These are phyloP conservation scores for Camelina sativa DNA, from an alignment of 345 rosid genomes.

Conservation along the genomic window DNA sequence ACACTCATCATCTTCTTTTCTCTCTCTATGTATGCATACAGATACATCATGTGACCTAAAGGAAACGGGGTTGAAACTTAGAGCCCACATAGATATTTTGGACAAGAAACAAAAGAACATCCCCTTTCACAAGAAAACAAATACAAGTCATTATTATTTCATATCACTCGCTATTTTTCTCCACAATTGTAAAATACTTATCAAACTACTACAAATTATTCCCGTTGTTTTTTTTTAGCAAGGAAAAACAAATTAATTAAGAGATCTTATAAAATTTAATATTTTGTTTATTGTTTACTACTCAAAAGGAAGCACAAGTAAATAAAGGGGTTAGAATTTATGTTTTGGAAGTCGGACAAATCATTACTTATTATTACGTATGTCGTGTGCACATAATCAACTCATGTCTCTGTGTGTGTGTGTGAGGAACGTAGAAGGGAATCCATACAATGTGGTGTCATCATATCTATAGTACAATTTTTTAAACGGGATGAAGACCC, in stretches of 20 bases:
- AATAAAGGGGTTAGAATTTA: background rate
- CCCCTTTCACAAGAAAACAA: conserved; percentile 41
- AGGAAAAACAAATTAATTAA: background rate
- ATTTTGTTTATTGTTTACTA: background rate
- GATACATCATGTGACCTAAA: conserved; percentile 37
- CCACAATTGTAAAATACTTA: background rate
- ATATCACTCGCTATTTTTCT: conserved; percentile 24
- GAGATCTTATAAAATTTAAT: background rate
- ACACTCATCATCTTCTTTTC: conserved; percentile 20
- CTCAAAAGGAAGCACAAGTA: too few species aligned
- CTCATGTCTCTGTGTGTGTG: conserved; percentile 34
- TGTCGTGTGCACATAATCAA: conserved; percentile 36
- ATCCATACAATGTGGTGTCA: conserved; percentile 32
- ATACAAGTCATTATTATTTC: conserved; percentile 38
- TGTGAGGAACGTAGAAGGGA: conserved; percentile 28
- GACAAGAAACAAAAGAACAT: conserved; percentile 40
- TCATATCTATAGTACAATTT: conserved; percentile 12
- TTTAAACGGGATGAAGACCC: conserved; percentile 3
- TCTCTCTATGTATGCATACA: conserved; percentile 22
- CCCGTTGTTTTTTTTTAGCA: background rate
- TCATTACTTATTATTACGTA: conserved; percentile 34
- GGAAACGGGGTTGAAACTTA: conserved; percentile 32
- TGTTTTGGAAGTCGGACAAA: conserved; percentile 19
- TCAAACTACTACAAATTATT: background rate
- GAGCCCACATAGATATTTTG: conserved; percentile 43